These are phyloP conservation scores for Hortaea sp. DNA, from an alignment of 2,329 filamentous ascomycete genomes.

Conservation along the genomic window DNA sequence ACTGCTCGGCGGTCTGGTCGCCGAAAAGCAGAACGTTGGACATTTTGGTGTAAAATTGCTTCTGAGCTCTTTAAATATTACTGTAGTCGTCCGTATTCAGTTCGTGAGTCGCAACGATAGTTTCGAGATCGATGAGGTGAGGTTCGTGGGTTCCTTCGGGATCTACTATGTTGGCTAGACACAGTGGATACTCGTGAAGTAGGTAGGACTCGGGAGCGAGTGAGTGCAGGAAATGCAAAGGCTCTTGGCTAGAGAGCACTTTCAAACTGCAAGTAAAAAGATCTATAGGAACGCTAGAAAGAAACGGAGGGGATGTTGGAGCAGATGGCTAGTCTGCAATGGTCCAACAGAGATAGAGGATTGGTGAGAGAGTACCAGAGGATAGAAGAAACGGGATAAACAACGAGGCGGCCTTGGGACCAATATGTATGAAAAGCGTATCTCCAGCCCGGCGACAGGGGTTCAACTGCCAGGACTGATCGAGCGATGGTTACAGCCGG, in stretches of 20 bases:
- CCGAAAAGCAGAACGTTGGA: slow-evolving; percentile 53
- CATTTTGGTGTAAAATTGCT: slow-evolving; percentile 16
- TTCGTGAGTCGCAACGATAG: not conserved
- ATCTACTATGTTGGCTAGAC: slow-evolving; percentile 24
- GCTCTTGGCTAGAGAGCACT: slow-evolving; percentile 6
- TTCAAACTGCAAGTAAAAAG: not conserved
- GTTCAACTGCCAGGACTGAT: slow-evolving; percentile 8
- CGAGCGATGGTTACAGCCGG: slow-evolving; percentile 8
- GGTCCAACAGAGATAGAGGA: slow-evolving; percentile 1
- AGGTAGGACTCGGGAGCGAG: not conserved
- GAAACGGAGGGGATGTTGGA: slow-evolving; percentile 13
- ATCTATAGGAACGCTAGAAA: slow-evolving; percentile 8
- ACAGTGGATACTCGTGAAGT: slow-evolving; percentile 13
- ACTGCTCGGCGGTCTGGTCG: slow-evolving; percentile 61
- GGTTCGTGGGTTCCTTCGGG: not conserved
- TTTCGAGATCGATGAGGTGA: not conserved
- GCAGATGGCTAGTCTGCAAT: slow-evolving; percentile 25
- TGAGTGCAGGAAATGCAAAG: slow-evolving; percentile 3
- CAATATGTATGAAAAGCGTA: slow-evolving; percentile 16
- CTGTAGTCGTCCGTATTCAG: not conserved
- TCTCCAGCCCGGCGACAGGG: slow-evolving; percentile 13
- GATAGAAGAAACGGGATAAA: slow-evolving; percentile 2
- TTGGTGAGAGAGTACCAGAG: not conserved
- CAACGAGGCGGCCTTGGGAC: slow-evolving; percentile 5
- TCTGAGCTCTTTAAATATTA: not conserved